A percentile compares a stretch with the other conserved stretches of the same genome.
These are phyloP conservation scores for Nematodospora anomalae DNA, from an alignment of 1,139 yeast species.

Conservation along the genomic window DNA sequence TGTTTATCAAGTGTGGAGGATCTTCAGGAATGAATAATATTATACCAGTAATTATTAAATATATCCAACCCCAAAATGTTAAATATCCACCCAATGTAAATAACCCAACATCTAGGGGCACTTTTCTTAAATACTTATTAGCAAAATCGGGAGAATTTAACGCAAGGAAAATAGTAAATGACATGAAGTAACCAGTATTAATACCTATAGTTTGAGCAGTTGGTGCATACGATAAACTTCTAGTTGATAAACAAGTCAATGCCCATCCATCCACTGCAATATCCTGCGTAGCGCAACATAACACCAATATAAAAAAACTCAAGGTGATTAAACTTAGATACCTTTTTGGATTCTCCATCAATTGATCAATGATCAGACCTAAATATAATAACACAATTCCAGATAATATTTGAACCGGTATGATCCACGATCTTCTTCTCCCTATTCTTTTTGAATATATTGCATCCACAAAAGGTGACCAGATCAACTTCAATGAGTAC, in stretches of 20 bases:
- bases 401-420: conserved; percentile 82
- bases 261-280: conserved; percentile 99
- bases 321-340: conserved; percentile 57
- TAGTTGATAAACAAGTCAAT: conserved; percentile 74
- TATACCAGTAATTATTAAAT: conserved; percentile 60
- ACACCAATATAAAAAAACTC: conserved; percentile 72
- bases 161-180: conserved; percentile 89
- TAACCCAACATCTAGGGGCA: conserved; percentile 64
- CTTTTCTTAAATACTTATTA: conserved; percentile 69
- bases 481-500: conserved; percentile 81
- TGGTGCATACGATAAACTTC: conserved; percentile 87
- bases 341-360: conserved; percentile 56
- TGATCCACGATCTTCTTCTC: conserved; percentile 89
- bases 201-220: conserved; percentile 97
- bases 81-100: conserved; percentile 75
- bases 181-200: conserved; percentile 87
- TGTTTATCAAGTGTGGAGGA: conserved; percentile 50
- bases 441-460: conserved; percentile 68
- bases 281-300: conserved; percentile 95
- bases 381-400: conserved; percentile 65
- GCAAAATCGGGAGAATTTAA: conserved; percentile 92
- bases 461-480: conserved; percentile 97
- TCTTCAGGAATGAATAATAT: conserved; percentile 63
- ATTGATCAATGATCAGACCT: conserved; percentile 57
- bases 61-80: conserved; percentile 73